A percentile compares a stretch with the other conserved stretches of the same genome.
Conservation (phyloP, 768 basidiomycete genomes). For the Galerina sulciceps region DNA sequence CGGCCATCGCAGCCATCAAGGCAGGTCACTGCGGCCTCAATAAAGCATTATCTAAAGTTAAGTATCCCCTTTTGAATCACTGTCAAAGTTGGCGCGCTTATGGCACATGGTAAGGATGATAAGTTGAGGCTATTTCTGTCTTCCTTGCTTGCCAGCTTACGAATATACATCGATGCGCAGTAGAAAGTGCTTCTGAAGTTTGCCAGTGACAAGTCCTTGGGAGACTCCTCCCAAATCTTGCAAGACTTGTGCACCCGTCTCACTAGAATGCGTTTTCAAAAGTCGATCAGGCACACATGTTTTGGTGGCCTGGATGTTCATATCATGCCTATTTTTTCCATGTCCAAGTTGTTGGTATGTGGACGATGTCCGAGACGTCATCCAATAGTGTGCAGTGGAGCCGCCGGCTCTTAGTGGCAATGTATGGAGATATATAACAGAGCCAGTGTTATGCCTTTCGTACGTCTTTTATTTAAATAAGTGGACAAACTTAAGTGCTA, state of each 20-base stretch:
- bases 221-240: conserved; percentile 13
- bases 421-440: neutral
- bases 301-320: conserved; percentile 3
- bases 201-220: conserved; percentile 17
- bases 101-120: conserved; percentile 21
- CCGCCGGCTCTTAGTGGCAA: neutral
- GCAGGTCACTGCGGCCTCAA: conserved; percentile 21
- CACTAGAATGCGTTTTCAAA: conserved; percentile 4
- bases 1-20: conserved; percentile 20
- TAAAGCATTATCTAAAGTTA: conserved; percentile 15
- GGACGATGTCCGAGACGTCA: neutral
- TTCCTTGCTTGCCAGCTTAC: conserved; percentile 10
- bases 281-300: conserved; percentile 17
- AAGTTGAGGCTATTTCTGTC: conserved; percentile 16
- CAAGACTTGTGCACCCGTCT: conserved; percentile 8
- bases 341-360: neutral
- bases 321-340: neutral
- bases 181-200: neutral
- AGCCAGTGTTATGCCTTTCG: neutral
- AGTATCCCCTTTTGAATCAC: conserved; percentile 22
- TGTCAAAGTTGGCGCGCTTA: conserved; percentile 21
- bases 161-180: conserved; percentile 24
- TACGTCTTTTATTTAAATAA: too few species aligned
- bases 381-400: neutral
- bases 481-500: neutral